Evolutionary conservation across 495 filamentous ascomycete species (phyloP), one percentile per base, ranked within the genome.

Genomic region (Glutinoglossum americanum): DNA sequence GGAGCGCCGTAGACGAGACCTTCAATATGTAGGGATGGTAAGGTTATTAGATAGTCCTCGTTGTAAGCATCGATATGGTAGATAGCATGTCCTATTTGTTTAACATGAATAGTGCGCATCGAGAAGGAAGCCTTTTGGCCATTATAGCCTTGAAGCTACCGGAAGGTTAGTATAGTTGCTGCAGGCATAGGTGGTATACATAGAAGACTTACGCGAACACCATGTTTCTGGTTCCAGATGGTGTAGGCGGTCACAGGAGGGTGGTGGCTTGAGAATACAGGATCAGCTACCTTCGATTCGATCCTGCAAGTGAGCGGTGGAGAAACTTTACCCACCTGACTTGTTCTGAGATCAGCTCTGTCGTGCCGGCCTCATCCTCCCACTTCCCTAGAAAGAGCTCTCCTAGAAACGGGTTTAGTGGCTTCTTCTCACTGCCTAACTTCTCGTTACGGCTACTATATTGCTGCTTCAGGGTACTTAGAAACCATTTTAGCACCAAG

Each of bases 121-220:
- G 83, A 84, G 67, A 97, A 95, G 25, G 83, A 88, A 7, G 89
- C 92, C 68, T 95, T 97, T 65, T 96, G 93, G n/a, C 85, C 93
- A 62, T 96, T 95, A 72, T 96, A 95, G 58, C 93, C 92, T 76
- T 94, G 80, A 3, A 98, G 75, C 70, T 84, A 61, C 27, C 26
- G 25, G 9, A 54, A 19, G 19, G 54, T 61, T 25, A 60, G 62
- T n/a, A 41, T 10, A 47, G 28, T 4, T 37, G 23, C 45, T 25
- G 39, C 45, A 27, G 19, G 8, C 11, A 26, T 19, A n/a, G 21
- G 32, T 10, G 30, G 30, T 8, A 39, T 2, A 13, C 32, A 15
- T 3, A 30, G 33, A 15, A 56, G 45, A 66, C 70, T 65, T 62
- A 79, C 76, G 64, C 78, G 81, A 32, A 98, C 78, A 35, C 87